phyloP scores from a whole-genome alignment of 768 basidiomycete species.

The Epithele typhae region DNA sequence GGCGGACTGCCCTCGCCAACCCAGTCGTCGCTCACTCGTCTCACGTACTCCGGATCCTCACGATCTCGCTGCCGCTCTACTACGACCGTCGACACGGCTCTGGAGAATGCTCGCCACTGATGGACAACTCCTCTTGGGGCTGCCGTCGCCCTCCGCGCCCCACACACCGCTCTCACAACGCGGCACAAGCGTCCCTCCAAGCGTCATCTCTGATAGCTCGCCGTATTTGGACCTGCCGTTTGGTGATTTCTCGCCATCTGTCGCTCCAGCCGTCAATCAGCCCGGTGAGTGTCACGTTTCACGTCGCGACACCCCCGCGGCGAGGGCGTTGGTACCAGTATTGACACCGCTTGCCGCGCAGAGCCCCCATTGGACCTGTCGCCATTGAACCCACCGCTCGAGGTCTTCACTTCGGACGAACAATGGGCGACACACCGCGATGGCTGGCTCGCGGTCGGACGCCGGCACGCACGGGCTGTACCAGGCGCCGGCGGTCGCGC shows the following conservation, averaged over 20 bases:
- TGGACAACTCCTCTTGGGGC: not conserved
- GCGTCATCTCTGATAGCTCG: conserved; percentile 4
- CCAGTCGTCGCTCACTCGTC: too few relatives aligned
- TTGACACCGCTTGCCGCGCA: too few relatives aligned
- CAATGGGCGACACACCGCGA: too few relatives aligned
- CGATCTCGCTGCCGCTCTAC: not conserved
- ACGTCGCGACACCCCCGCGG: not conserved
- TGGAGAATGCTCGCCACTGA: not conserved
- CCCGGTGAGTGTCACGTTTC: not conserved
- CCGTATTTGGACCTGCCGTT: conserved; percentile 2
- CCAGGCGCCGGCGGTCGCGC: too few relatives aligned
- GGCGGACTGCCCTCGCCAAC: too few relatives aligned
- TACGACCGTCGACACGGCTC: not conserved
- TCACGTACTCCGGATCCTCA: not conserved
- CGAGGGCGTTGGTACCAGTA: not conserved
- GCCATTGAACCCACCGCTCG: not conserved
- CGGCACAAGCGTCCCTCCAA: conserved; percentile 5
- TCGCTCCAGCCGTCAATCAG: not conserved
- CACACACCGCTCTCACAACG: conserved; percentile 2
- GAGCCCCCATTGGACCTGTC: not conserved
- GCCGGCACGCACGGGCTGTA: too few relatives aligned
- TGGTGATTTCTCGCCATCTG: conserved; percentile 4
- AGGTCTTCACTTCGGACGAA: not conserved
- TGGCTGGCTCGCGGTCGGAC: too few relatives aligned
- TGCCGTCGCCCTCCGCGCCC: not conserved